Base-by-base conservation (phyloP, 805 yeast species). In the Crinitomyces ghanaensis region DNA sequence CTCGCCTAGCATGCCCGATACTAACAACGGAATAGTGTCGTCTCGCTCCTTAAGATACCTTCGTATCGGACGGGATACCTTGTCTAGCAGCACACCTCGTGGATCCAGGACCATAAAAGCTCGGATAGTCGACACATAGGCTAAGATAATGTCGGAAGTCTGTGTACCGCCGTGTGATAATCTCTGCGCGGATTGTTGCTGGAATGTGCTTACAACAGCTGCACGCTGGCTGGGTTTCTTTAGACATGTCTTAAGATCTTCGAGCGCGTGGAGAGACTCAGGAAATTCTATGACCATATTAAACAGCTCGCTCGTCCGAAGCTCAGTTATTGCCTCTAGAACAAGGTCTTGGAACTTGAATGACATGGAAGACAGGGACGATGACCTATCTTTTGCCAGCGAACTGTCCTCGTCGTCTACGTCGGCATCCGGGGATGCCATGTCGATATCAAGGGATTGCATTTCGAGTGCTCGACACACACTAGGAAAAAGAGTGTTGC, bases 21-120 rank as follows among this genome's bases (percentile, higher is more conserved):
- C 85, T 11, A 88, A 59, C 29, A 70, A 71, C 13, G 65, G 60
- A 13, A 83, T 71, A 0, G 91, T 70, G 51, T 91, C 96, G 1
- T 69, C 67, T 36, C 95, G 64, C 8, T 77, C 74, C 47, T 72
- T 73, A 31, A 91, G 60, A 54, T 79, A 79, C 16, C 68, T 56
- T 32, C 93, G 59, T 3, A 86, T 79, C 2, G 91, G 91, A 21
- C 84, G 56, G 1, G 82, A 73, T 0, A 82, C 86, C 31, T 73
- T 72, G 49, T 81, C 93, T 5, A 86, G 59, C 19, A 86, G 57
- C 1, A 83, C 88, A 0, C 95, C 95, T 24, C 81, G 65, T 5
- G 94, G 93, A 46, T 88, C 97, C n/a, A 91, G 61, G 0, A 76
- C 57, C 18, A 77, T 51, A 38, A 88, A 83, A 0, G 85, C 66